Base-by-base conservation (phyloP, 495 filamentous ascomycete genomes). In the Penicillium cosmopolitanum region DNA sequence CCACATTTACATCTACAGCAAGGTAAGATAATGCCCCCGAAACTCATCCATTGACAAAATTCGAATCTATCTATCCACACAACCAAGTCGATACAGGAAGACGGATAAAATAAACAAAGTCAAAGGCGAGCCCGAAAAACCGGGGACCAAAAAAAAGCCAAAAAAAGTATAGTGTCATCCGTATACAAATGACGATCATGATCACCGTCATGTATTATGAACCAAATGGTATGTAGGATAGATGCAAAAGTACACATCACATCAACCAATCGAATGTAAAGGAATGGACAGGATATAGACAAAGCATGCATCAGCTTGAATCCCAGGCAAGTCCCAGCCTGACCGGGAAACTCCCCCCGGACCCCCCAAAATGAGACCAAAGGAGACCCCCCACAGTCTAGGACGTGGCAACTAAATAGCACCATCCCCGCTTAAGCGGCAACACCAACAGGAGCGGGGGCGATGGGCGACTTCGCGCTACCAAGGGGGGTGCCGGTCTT, bases 401-500 rank as follows among this genome's bases (percentile, higher is more conserved):
- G 42, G 42, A n/a, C 42, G 8, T 43, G 15, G 16, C 16, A 44
- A 44, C 42, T 44, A n/a, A 16, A 44, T 44, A 19, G 3, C 42
- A 44, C 8, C 42, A 44, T n/a, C 16, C 6, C n/a, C 28, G 28
- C 28, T 64, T 74, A 80, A 12, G 74, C 75, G 35, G 66, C 73
- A 21, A 73, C 74, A 18, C 70, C 74, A 11, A 77, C 62, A 3
- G 72, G 69, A 18, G 65, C 63, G 10, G 70, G 64, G 54, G 59
- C 59, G 55, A 72, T 53, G 19, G 64, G 62, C 21, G 66, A 66
- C 54, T 67, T 63, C 25, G 65, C 65, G 16, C 60, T 55, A 47
- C 55, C 57, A 38, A 66, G 51, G 28, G 69, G 60, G 44, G 66
- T 66, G 40, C 61, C 68, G 10, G 77, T 70, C 68, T 73, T 72